These are phyloP conservation scores for Solanum paucissectum DNA, from an alignment of 257 asterid genomes.

Conservation along the genomic window DNA sequence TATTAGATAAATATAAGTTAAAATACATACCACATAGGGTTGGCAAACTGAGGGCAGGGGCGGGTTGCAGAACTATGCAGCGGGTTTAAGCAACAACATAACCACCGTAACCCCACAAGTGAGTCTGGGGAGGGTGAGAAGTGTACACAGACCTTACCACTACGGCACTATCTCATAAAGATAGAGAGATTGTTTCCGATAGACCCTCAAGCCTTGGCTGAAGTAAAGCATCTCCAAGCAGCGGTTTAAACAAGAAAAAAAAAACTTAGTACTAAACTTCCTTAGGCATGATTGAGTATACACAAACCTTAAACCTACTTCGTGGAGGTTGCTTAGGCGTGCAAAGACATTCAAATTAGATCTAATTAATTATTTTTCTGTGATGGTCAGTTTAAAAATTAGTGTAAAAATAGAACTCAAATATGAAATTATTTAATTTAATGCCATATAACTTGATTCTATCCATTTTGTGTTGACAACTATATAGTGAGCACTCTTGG, in stretches of 20 bases:
- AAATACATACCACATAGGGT: background rate
- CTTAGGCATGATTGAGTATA: background rate
- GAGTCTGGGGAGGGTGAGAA: background rate
- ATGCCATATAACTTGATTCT: background rate
- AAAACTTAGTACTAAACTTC: background rate
- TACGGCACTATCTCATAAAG: no score
- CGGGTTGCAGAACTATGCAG: background rate
- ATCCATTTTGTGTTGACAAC: background rate
- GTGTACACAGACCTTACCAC: background rate
- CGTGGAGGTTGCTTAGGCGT: background rate
- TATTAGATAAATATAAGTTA: background rate
- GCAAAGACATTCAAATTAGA: background rate
- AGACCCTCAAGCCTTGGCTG: background rate
- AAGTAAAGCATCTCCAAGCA: background rate
- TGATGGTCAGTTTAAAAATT: background rate
- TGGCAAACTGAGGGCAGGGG: background rate
- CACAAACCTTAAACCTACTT: background rate
- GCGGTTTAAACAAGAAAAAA: background rate
- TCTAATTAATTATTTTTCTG: background rate
- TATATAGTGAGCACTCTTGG: background rate
- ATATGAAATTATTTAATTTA: background rate
- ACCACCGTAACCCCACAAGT: background rate
- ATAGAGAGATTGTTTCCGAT: no score
- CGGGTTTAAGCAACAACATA: no score
- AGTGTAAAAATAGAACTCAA: background rate